Evolutionary conservation across 2,329 filamentous ascomycete genomes (phyloP).

Genomic region (Emergomyces pasteurianus): DNA sequence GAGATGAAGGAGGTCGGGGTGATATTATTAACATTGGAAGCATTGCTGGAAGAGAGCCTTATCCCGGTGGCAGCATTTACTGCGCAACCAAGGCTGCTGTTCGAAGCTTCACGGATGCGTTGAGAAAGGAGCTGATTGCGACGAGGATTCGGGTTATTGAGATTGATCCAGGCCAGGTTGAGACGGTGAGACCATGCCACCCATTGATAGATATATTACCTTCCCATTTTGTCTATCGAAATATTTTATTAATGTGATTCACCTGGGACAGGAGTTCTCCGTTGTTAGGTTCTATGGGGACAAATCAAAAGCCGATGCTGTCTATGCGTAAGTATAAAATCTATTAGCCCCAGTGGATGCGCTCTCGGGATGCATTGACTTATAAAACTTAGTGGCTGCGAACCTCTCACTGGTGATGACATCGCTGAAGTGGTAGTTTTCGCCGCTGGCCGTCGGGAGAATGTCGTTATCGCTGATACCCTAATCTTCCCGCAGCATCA

Average conservation of each 20-base stretch:
- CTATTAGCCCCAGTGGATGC: background rate
- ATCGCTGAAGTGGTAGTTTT: constrained; percentile 89
- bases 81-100: constrained; percentile 88
- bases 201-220: background rate
- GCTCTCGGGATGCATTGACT: background rate
- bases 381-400: constrained; percentile 45
- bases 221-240: background rate
- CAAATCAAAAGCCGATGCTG: constrained; percentile 76
- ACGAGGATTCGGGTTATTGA: constrained; percentile 74
- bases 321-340: constrained; percentile 53
- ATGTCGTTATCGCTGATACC: constrained; percentile 81
- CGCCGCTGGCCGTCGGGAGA: constrained; percentile 68
- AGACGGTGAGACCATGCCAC: constrained; percentile 48
- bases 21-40: constrained; percentile 95
- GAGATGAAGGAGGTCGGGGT: constrained; percentile 58
- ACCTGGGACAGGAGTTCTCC: constrained; percentile 59
- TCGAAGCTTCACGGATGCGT: constrained; percentile 66
- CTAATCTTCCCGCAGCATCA: constrained; percentile 84
- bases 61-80: constrained; percentile 79
- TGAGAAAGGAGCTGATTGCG: constrained; percentile 72
- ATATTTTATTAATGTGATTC: background rate
- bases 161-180: constrained; percentile 83
- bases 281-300: constrained; percentile 81
- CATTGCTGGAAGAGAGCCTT: constrained; percentile 81
- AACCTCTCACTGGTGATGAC: constrained; percentile 78